A percentile compares a stretch with the other conserved stretches of the same genome.
These are phyloP conservation scores for Aureobasidium pullulans DNA, from an alignment of 2,329 filamentous ascomycete genomes.

Conservation along the genomic window DNA sequence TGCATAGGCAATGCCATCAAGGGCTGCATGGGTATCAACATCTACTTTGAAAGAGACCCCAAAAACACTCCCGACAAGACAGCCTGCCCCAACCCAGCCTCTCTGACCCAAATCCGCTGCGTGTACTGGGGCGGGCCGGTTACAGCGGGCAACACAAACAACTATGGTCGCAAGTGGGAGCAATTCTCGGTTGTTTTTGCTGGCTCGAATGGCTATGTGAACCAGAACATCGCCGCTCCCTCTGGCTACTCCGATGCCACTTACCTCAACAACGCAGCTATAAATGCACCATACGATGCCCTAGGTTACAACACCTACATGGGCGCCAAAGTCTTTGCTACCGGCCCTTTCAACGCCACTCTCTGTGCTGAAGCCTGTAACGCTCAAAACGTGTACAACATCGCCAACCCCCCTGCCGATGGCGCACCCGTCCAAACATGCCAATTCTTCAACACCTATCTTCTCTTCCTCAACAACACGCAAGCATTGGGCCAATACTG, in stretches of 20 bases:
- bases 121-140: conserved; percentile 28
- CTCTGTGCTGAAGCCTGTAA: conserved; percentile 25
- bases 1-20: not conserved
- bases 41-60: conserved; percentile 19
- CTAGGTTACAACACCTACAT: conserved; percentile 24
- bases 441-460: conserved; percentile 12
- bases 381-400: conserved; percentile 18
- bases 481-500: conserved; percentile 11
- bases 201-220: conserved; percentile 15
- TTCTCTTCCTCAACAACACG: not conserved
- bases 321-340: conserved; percentile 23
- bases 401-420: conserved; percentile 14
- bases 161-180: conserved; percentile 15
- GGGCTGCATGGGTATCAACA: conserved; percentile 16
- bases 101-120: conserved; percentile 29
- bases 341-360: conserved; percentile 25
- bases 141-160: conserved; percentile 24
- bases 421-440: not conserved
- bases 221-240: conserved; percentile 11
- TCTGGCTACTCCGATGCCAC: conserved; percentile 16
- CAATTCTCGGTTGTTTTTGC: conserved; percentile 16
- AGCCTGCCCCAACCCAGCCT: conserved; percentile 29
- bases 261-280: conserved; percentile 20
- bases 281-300: conserved; percentile 23
- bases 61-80: conserved; percentile 23